phyloP scores from a whole-genome alignment of 768 basidiomycete genomes.

The Naematelia aurantialba region DNA sequence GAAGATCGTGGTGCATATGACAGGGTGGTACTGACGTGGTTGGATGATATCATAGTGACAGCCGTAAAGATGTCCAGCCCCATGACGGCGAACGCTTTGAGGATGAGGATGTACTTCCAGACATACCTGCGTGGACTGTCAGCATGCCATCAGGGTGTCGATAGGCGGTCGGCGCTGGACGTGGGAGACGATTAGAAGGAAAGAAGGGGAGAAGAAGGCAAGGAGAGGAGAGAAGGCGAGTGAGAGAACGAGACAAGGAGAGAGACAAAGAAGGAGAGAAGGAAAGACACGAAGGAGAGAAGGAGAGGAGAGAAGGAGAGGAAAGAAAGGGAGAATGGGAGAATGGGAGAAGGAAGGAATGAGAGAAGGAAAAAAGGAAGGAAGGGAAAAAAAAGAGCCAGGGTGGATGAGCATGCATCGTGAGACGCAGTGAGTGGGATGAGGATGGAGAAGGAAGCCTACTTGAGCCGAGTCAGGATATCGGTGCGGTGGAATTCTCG shows the following conservation, averaged over 20 bases:
- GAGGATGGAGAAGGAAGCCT: slow-evolving; percentile 33
- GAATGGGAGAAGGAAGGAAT: no score
- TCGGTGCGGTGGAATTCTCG: slow-evolving; percentile 86
- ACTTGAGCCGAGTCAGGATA: slow-evolving; percentile 83
- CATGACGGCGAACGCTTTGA: slow-evolving; percentile 96
- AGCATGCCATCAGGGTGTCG: not conserved
- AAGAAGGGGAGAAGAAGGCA: not conserved
- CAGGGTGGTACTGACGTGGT: slow-evolving; percentile 49
- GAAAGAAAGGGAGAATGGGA: no score
- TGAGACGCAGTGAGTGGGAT: not conserved
- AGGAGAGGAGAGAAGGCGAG: not conserved
- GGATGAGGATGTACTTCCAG: slow-evolving; percentile 84
- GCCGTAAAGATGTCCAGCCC: slow-evolving; percentile 97
- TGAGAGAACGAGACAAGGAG: no score
- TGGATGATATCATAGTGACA: slow-evolving; percentile 88
- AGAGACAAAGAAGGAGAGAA: no score
- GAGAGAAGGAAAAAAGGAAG: no score
- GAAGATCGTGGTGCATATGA: not conserved
- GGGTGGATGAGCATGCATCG: no score
- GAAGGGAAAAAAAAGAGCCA: no score
- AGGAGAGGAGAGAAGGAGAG: no score
- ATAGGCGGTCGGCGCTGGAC: not conserved
- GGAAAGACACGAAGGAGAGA: no score
- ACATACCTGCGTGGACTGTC: slow-evolving; percentile 67
- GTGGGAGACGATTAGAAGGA: no score